These are phyloP conservation scores for Mrakia frigida DNA, from an alignment of 768 basidiomycete genomes.

Conservation along the genomic window DNA sequence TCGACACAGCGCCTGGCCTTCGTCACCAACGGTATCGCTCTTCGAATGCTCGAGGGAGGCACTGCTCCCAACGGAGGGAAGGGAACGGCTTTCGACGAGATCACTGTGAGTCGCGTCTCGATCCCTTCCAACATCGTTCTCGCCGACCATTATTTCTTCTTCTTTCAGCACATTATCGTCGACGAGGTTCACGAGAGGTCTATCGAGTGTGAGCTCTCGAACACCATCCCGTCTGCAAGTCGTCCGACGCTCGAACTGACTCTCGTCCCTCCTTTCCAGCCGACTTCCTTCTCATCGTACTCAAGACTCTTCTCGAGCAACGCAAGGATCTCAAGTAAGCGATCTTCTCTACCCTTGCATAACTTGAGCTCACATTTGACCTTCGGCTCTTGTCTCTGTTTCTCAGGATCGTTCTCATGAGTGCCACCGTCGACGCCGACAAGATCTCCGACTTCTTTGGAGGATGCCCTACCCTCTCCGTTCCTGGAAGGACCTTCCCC, in stretches of 20 bases:
- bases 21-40: conserved; percentile 89
- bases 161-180: conserved; percentile 78
- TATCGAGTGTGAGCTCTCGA: conserved; percentile 59
- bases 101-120: conserved; percentile 60
- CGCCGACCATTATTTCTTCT: not conserved
- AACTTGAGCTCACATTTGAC: not conserved
- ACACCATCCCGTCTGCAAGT: no score
- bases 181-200: conserved; percentile 97
- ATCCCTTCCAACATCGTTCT: not conserved
- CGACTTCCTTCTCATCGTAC: conserved; percentile 89
- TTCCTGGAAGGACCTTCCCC: conserved; percentile 92
- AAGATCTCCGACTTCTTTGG: conserved; percentile 82
- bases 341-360: no score
- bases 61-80: conserved; percentile 58
- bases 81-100: conserved; percentile 82
- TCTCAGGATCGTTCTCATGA: conserved; percentile 84
- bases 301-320: conserved; percentile 71
- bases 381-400: conserved; percentile 18
- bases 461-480: conserved; percentile 69
- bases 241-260: not conserved
- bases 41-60: conserved; percentile 92
- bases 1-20: conserved; percentile 50
- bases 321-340: conserved; percentile 77
- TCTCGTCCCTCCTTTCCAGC: conserved; percentile 38
- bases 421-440: conserved; percentile 74